These are phyloP conservation scores for Chimonanthus salicifolius DNA, from an alignment of 164 flowering plant species.

Conservation along the genomic window DNA sequence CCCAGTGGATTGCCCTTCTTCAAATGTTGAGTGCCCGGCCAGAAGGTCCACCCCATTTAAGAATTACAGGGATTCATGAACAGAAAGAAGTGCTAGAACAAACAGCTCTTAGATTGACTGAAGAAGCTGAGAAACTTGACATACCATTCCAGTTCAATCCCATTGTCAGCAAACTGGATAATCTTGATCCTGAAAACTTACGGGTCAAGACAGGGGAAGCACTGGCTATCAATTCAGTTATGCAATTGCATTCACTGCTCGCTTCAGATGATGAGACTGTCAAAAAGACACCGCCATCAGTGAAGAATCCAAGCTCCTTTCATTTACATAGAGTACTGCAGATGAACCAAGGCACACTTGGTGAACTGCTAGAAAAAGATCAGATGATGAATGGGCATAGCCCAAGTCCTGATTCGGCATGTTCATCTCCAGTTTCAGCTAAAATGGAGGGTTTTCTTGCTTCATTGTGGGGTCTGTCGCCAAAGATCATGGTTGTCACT, in stretches of 20 bases:
- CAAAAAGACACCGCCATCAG: conserved; percentile 22
- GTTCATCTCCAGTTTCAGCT: conserved; percentile 45
- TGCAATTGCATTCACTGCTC: conserved; percentile 61
- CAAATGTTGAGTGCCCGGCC: conserved; percentile 53
- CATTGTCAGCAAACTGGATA: conserved; percentile 47
- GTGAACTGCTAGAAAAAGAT: conserved; percentile 42
- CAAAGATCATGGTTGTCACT: conserved; percentile 66
- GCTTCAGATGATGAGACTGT: conserved; percentile 38
- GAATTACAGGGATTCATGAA: conserved; percentile 69
- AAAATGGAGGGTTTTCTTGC: conserved; percentile 52
- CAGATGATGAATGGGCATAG: conserved; percentile 32
- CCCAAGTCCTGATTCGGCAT: conserved; percentile 50
- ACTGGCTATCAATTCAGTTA: conserved; percentile 61
- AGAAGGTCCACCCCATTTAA: conserved; percentile 82
- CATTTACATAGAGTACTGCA: conserved; percentile 23
- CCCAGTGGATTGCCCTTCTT: conserved; percentile 64
- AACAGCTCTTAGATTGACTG: conserved; percentile 45
- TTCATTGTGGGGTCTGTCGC: conserved; percentile 55
- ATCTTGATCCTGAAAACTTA: conserved; percentile 47
- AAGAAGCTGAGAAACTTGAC: conserved; percentile 71
- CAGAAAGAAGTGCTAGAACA: conserved; percentile 65
- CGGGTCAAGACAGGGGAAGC: conserved; percentile 86
- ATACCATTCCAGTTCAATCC: conserved; percentile 76
- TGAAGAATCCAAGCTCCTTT: conserved; percentile 23
- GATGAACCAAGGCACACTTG: conserved; percentile 29